A percentile compares a stretch with the other conserved stretches of the same genome.
These are phyloP conservation scores for Mikania micrantha DNA, from an alignment of 129 eudicot species.

Conservation along the genomic window DNA sequence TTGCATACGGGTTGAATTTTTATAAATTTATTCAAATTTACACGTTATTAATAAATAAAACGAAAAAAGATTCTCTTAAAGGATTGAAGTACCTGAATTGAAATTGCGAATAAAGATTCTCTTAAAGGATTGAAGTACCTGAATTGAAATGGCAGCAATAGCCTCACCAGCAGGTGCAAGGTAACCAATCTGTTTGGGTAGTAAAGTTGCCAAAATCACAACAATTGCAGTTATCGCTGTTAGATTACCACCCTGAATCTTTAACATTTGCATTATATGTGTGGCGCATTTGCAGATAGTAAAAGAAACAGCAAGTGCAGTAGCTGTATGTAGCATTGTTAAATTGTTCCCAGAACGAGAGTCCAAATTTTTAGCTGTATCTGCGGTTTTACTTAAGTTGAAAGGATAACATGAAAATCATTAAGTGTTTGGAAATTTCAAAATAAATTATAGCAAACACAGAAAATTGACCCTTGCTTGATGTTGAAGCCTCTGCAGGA, in stretches of 20 bases:
- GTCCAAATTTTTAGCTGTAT: constrained; percentile 18
- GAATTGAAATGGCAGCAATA: constrained; percentile 53
- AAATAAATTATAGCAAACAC: not conserved
- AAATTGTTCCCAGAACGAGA: constrained; percentile 34
- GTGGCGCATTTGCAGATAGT: constrained; percentile 62
- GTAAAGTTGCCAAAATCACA: constrained; percentile 61
- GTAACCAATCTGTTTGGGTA: constrained; percentile 54
- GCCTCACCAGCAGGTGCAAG: constrained; percentile 84
- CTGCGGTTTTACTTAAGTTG: constrained; percentile 30
- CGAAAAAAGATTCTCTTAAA: constrained; percentile 83
- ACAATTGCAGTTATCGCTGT: constrained; percentile 62
- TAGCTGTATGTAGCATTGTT: constrained; percentile 48
- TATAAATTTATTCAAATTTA: no score
- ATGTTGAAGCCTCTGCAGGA: constrained; percentile 51
- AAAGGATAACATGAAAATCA: not conserved
- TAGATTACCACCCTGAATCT: constrained; percentile 59
- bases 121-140: no score
- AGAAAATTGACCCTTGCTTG: constrained; percentile 30
- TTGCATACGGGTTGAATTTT: not conserved
- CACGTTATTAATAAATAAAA: no score
- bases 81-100: no score
- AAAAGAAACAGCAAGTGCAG: constrained; percentile 67
- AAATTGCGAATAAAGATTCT: no score
- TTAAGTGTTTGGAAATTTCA: not conserved
- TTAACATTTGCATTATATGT: constrained; percentile 23